Evolutionary conservation across 2,329 filamentous ascomycete genomes (phyloP), one percentile per base, ranked within the genome.

Genomic region (Emmonsiellopsis sp.): DNA sequence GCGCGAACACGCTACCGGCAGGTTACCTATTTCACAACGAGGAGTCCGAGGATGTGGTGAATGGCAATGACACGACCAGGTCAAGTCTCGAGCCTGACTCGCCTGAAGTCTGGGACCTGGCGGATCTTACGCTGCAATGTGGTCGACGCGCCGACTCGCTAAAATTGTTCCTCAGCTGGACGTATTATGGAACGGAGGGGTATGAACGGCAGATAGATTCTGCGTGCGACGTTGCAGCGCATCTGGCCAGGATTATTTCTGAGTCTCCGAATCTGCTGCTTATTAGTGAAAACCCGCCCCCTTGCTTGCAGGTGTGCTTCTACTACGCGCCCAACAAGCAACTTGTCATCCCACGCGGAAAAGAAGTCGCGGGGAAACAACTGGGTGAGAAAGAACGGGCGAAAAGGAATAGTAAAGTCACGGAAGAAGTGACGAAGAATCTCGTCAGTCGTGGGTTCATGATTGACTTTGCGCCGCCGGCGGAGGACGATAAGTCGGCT

Each of bases 271-370:
- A 87, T 60, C 86, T 97, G 61, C 73, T 80, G 15, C 76, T 95
- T 13, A 81, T 95, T 2, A 87, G 83, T 9, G 77, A 81, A 53
- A 85, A 87, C 62, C 87, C 89, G 30, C 85, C 91, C 46, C 88
- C 89, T 0, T 97, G 92, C 71, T 74, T 95, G 66, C 93, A 97
- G 72, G 87, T 97, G 20, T 96, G 92, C 75, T 97, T 97, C 69
- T 95, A 95, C 68, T 90, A 87, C 63, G 82, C 85, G 0, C 81
- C 81, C 0, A 74, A 74, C 1, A 81, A 83, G 2, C 62, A 69
- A 54, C 58, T 86, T 53, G 64, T 69, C 1, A 68, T 69, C 54
- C 61, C 63, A 13, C 61, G 62, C 4, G 65, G 61, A 8, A 48
- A 54, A 15, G 47, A 63, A 26, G 65, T 66, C 8, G 62, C 62